Evolutionary conservation across 2,329 filamentous ascomycete species (phyloP).

Genomic region (Zasmidium citrigriseum): DNA sequence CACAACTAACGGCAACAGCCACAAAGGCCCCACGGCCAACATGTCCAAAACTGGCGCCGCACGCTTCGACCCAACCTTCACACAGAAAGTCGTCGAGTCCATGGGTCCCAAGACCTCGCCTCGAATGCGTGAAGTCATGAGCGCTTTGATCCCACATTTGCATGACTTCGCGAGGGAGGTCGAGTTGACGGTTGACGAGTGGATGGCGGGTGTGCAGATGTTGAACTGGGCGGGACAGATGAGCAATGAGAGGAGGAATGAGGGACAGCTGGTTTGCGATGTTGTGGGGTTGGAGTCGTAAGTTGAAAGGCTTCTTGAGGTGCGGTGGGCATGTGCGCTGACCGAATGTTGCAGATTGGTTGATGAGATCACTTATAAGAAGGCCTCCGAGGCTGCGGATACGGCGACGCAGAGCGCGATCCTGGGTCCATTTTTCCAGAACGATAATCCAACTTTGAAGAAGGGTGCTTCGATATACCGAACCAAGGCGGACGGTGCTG

Average conservation of each 20-base stretch:
- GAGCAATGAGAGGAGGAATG: constrained; percentile 63
- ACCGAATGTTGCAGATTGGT: constrained; percentile 48
- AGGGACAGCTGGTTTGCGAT: constrained; percentile 62
- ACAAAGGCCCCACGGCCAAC: background rate
- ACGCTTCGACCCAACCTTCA: constrained; percentile 19
- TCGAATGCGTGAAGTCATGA: constrained; percentile 42
- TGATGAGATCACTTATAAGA: constrained; percentile 76
- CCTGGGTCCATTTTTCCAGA: constrained; percentile 81
- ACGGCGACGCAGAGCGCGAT: constrained; percentile 72
- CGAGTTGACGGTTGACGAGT: constrained; percentile 60
- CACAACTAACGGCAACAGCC: background rate
- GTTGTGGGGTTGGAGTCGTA: constrained; percentile 56
- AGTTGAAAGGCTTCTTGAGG: background rate
- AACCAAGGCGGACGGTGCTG: constrained; percentile 48
- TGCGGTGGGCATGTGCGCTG: background rate
- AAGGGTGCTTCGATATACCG: constrained; percentile 68
- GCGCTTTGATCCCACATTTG: constrained; percentile 53
- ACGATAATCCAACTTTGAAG: constrained; percentile 66
- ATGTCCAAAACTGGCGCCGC: background rate
- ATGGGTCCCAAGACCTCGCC: constrained; percentile 34
- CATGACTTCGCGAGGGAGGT: constrained; percentile 47
- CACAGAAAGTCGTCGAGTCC: constrained; percentile 22
- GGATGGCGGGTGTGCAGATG: constrained; percentile 57
- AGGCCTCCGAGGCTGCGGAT: constrained; percentile 52
- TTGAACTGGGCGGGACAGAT: constrained; percentile 65